Base-by-base conservation (phyloP, 2,329 filamentous ascomycete species). In the Calonectria henricotiae region DNA sequence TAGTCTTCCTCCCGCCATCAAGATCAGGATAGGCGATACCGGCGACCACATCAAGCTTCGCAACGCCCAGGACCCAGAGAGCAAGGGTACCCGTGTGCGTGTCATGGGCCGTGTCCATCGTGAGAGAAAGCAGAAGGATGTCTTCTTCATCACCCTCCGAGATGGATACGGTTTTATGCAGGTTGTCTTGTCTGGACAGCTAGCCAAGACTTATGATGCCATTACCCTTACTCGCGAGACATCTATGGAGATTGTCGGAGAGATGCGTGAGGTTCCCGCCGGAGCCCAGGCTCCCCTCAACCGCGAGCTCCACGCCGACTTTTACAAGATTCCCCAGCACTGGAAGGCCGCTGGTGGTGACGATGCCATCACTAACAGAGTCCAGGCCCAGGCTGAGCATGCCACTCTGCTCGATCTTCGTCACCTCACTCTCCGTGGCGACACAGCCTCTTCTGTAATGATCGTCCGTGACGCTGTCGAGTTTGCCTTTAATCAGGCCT, bases 171-270 rank as follows among this genome's bases (percentile, higher is more conserved):
- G 76, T 65, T 91, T 92, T 79, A 87, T 98, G 81, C 95, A 98
- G 86, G 72, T 73, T 12, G 67, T 77, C 3, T 55, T 77, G 20
- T 74, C 75, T 3, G 95, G 95, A 68, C 88, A 94, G 73, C 88
- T 98, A 77, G 92, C 94, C 75, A 95, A 94, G 87, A 96, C 94
- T n/a, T 97, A 97, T 85, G 94, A 97, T 79, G 93, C 94, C 72
- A 86, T 97, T 76, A 95, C 93, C 27, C 89, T 98, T 76, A 94
- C 94, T 37, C 91, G 93, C 72, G 95, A 96, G 84, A 96, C 94
- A n/a, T 94, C 94, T 62, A 90, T 98, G 79, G 91, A 91, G 78
- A 90, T 98, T 68, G 90, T 90, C 71, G 95, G 95, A 76, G 93
- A 97, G 86, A 91, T 98, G 88, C 91, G 90, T 80, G 89, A 93